A percentile compares a stretch with the other conserved stretches of the same genome.
These are phyloP conservation scores for Mycena floridula DNA, from an alignment of 768 basidiomycete genomes.

Conservation along the genomic window DNA sequence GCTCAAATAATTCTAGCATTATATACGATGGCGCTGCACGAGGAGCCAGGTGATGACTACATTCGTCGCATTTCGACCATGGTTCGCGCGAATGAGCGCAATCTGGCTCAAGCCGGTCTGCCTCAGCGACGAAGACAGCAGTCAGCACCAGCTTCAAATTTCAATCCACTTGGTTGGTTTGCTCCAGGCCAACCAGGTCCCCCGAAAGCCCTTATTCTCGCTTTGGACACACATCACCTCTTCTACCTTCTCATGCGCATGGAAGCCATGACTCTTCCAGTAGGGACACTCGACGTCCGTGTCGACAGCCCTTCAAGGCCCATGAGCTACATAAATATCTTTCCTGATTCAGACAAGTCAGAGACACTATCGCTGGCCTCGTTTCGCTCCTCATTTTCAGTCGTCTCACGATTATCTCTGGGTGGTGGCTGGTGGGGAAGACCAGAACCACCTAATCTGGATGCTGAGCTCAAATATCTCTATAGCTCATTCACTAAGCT, in stretches of 20 bases:
- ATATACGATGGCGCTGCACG: too few relatives aligned
- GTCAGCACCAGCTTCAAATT: slow-evolving; percentile 23
- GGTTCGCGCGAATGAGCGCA: slow-evolving; percentile 66
- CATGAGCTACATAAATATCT: slow-evolving; percentile 65
- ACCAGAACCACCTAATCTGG: slow-evolving; percentile 50
- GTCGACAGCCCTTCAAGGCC: slow-evolving; percentile 71
- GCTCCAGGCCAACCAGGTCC: slow-evolving; percentile 26
- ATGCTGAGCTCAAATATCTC: slow-evolving; percentile 76
- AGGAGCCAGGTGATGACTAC: slow-evolving; percentile 70
- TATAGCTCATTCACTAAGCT: slow-evolving; percentile 90
- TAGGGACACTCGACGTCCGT: slow-evolving; percentile 76
- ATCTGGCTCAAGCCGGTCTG: slow-evolving; percentile 61
- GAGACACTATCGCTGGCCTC: slow-evolving; percentile 73
- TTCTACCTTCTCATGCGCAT: slow-evolving; percentile 86
- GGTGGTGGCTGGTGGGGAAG: slow-evolving; percentile 70
- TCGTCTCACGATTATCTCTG: slow-evolving; percentile 69
- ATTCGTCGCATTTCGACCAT: slow-evolving; percentile 63
- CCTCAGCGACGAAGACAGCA: slow-evolving; percentile 41
- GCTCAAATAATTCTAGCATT: too few relatives aligned
- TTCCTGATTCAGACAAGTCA: slow-evolving; percentile 50
- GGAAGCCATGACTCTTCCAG: slow-evolving; percentile 70
- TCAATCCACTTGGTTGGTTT: slow-evolving; percentile 66
- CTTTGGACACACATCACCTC: slow-evolving; percentile 75
- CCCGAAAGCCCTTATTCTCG: slow-evolving; percentile 55
- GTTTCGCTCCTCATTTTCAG: slow-evolving; percentile 70